These are phyloP conservation scores for Simplicillium aogashimaense DNA, from an alignment of 2,329 filamentous ascomycete species.

Conservation along the genomic window DNA sequence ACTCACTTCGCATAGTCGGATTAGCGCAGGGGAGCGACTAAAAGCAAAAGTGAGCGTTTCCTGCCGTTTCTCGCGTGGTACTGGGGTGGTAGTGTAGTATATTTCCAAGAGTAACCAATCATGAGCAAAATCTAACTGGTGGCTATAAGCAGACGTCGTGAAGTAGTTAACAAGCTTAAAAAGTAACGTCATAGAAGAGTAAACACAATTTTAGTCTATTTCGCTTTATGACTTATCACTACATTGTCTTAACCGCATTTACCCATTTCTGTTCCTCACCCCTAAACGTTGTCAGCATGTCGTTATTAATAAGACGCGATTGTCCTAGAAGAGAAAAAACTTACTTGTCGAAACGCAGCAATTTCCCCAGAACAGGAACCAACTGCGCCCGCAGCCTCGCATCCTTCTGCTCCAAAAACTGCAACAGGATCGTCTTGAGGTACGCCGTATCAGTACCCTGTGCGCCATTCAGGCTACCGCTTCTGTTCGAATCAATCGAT, in stretches of 20 bases:
- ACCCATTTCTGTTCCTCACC: conserved; percentile 16
- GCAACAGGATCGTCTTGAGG: conserved; percentile 70
- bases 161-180: too few species aligned
- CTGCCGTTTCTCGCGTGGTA: too few species aligned
- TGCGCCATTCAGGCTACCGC: conserved; percentile 24
- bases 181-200: too few species aligned
- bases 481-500: conserved; percentile 36
- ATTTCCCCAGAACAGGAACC: conserved; percentile 66
- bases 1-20: too few species aligned
- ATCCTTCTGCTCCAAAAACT: conserved; percentile 75
- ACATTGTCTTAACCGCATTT: conserved; percentile 13
- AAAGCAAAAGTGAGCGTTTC: too few species aligned
- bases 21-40: too few species aligned
- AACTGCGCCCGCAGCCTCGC: conserved; percentile 66
- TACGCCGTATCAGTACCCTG: conserved; percentile 47
- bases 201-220: too few species aligned
- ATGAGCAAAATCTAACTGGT: too few species aligned
- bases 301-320: neutral
- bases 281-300: conserved; percentile 6
- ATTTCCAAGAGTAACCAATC: too few species aligned
- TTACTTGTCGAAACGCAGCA: conserved; percentile 69
- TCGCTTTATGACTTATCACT: conserved; percentile 5
- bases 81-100: too few species aligned
- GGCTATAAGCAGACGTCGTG: too few species aligned
- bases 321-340: conserved; percentile 19